Conservation (phyloP, 352 stramenopile genomes). For the Phytophthora pini region DNA sequence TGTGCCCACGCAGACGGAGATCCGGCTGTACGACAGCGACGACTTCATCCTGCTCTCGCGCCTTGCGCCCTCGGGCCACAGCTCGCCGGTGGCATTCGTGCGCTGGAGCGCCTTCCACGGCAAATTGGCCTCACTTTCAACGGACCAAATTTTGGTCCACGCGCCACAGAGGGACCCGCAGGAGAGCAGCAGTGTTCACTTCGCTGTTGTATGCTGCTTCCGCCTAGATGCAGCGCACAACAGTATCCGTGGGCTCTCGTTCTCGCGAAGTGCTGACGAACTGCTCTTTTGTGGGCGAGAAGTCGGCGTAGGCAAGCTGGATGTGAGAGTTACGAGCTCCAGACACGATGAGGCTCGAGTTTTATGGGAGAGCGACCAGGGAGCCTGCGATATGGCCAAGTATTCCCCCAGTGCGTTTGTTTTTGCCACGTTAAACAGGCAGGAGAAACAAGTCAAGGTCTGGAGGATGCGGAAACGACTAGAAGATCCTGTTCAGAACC, state of each 20-base stretch:
- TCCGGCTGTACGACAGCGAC: constrained; percentile 83
- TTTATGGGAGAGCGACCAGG: constrained; percentile 34
- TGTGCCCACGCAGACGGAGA: constrained; percentile 68
- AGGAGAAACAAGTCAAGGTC: constrained; percentile 50
- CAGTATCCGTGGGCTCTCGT: constrained; percentile 57
- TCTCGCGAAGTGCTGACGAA: constrained; percentile 68
- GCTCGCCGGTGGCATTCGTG: constrained; percentile 61
- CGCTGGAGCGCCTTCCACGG: constrained; percentile 82
- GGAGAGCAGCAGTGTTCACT: constrained; percentile 45
- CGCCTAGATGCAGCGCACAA: constrained; percentile 30
- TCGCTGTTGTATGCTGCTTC: constrained; percentile 57
- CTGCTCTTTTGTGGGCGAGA: constrained; percentile 58
- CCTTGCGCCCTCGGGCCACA: constrained; percentile 66
- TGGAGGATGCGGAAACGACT: constrained; percentile 56
- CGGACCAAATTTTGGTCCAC: constrained; percentile 69
- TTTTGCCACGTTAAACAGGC: constrained; percentile 55
- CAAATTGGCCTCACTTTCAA: constrained; percentile 78
- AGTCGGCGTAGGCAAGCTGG: constrained; percentile 56
- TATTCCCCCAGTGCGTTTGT: constrained; percentile 79
- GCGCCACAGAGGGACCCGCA: constrained; percentile 51
- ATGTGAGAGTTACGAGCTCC: constrained; percentile 34
- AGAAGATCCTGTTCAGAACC: constrained; percentile 17
- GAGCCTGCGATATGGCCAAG: constrained; percentile 60
- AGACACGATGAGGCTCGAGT: constrained; percentile 21
- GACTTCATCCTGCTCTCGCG: constrained; percentile 82